A percentile compares a stretch with the other conserved stretches of the same genome.
Evolutionary conservation across 148 eudicot species (phyloP).

Genomic region (Nepenthes mirabilis): DNA sequence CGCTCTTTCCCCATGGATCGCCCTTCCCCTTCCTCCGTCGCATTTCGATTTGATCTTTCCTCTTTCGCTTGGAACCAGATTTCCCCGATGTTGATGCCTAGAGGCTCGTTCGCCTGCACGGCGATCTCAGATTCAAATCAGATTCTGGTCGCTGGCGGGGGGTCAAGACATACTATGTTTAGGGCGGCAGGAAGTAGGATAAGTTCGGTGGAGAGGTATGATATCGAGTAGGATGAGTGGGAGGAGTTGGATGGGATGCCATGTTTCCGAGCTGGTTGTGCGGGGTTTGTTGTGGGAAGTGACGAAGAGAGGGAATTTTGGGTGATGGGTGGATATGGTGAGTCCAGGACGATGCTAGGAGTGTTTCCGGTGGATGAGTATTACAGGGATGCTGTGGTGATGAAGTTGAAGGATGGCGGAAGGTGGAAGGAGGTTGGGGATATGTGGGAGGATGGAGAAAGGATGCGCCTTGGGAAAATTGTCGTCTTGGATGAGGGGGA

Average conservation of each 20-base stretch:
- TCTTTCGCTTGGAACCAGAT: slow-evolving; percentile 23
- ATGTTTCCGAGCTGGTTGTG: slow-evolving; percentile 72
- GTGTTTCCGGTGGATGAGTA: slow-evolving; percentile 83
- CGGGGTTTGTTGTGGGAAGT: slow-evolving; percentile 42
- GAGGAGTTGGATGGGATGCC: slow-evolving; percentile 53
- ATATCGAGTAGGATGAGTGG: slow-evolving; percentile 67
- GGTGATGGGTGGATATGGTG: slow-evolving; percentile 99
- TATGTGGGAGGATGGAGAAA: slow-evolving; percentile 73
- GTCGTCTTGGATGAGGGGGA: slow-evolving; percentile 45
- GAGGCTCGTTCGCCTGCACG: slow-evolving; percentile 82
- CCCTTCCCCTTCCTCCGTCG: slow-evolving; percentile 40
- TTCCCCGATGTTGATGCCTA: slow-evolving; percentile 57
- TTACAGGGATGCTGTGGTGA: slow-evolving; percentile 61
- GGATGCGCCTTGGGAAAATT: slow-evolving; percentile 62
- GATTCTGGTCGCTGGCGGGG: slow-evolving; percentile 88
- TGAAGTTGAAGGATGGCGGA: slow-evolving; percentile 36
- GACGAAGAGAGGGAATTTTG: slow-evolving; percentile 55
- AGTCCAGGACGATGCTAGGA: slow-evolving; percentile 65
- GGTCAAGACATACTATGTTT: slow-evolving; percentile 73
- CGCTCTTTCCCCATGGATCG: slow-evolving; percentile 71
- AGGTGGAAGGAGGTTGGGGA: slow-evolving; percentile 81
- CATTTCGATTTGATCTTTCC: slow-evolving; percentile 37
- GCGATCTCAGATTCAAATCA: slow-evolving; percentile 16
- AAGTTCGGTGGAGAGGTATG: slow-evolving; percentile 69
- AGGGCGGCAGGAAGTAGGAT: slow-evolving; percentile 86